These are phyloP conservation scores for Nannizzia gypsea DNA, from an alignment of 2,329 filamentous ascomycete genomes.

Conservation along the genomic window DNA sequence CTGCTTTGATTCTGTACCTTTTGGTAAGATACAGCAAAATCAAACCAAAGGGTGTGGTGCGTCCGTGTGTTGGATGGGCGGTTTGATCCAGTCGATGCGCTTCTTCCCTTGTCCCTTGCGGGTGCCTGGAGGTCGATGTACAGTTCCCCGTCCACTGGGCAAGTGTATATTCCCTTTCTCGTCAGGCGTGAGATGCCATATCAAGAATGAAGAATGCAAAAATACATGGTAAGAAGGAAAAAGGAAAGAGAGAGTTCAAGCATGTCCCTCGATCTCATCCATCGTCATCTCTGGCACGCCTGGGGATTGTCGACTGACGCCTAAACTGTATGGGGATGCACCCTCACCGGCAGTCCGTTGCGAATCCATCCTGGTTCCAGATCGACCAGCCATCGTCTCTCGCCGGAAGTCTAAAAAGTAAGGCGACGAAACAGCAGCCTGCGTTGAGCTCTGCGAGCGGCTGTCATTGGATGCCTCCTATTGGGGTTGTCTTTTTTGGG, in stretches of 20 bases:
- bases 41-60: background rate
- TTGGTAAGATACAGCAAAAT: background rate
- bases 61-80: background rate
- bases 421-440: constrained; percentile 18
- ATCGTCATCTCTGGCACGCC: background rate
- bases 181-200: background rate
- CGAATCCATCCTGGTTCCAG: constrained; percentile 10
- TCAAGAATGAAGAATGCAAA: background rate
- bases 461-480: constrained; percentile 27
- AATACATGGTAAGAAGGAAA: background rate
- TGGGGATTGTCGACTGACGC: constrained; percentile 1
- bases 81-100: background rate
- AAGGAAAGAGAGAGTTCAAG: background rate
- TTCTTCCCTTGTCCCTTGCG: constrained; percentile 1
- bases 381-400: constrained; percentile 10
- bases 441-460: constrained; percentile 17
- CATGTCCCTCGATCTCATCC: background rate
- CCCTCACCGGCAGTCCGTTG: constrained; percentile 6
- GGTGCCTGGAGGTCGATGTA: constrained; percentile 9
- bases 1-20: background rate
- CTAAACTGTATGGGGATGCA: background rate
- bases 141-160: constrained; percentile 10
- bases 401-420: constrained; percentile 20
- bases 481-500: constrained; percentile 11
- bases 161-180: background rate